Evolutionary conservation across 108 stramenopile genomes (phyloP).

Genomic region (Cyclotella atomus): DNA sequence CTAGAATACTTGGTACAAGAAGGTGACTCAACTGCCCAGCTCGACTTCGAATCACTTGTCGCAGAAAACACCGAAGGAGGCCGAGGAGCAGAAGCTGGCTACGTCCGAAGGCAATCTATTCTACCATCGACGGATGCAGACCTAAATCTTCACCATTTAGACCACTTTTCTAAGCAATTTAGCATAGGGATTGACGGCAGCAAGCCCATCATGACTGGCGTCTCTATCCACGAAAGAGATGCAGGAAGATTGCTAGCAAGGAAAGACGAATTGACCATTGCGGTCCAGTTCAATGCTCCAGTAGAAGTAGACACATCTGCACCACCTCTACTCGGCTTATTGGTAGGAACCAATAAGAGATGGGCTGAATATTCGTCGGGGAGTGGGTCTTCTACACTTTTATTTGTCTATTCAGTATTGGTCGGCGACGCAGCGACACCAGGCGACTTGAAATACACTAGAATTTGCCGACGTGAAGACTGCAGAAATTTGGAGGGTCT

Average conservation of each 20-base stretch:
- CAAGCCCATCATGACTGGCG: constrained; percentile 15
- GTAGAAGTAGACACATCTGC: constrained; percentile 17
- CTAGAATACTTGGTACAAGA: constrained; percentile 31
- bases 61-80: constrained; percentile 46
- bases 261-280: constrained; percentile 25
- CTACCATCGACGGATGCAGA: constrained; percentile 34
- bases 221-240: constrained; percentile 17
- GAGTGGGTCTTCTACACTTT: constrained; percentile 21
- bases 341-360: constrained; percentile 11
- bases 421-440: constrained; percentile 23
- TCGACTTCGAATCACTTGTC: constrained; percentile 30
- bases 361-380: constrained; percentile 38
- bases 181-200: constrained; percentile 26
- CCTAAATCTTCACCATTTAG: constrained; percentile 17
- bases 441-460: constrained; percentile 28
- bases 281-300: constrained; percentile 28
- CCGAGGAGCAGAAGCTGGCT: constrained; percentile 23
- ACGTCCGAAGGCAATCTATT: constrained; percentile 31
- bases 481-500: constrained; percentile 22
- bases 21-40: constrained; percentile 13
- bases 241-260: constrained; percentile 17
- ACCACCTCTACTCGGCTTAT: constrained; percentile 29
- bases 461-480: constrained; percentile 16
- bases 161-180: constrained; percentile 6
- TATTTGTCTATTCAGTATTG: constrained; percentile 17